Conservation (phyloP, 495 filamentous ascomycete genomes). For the Opeltia flavorubescens region DNA sequence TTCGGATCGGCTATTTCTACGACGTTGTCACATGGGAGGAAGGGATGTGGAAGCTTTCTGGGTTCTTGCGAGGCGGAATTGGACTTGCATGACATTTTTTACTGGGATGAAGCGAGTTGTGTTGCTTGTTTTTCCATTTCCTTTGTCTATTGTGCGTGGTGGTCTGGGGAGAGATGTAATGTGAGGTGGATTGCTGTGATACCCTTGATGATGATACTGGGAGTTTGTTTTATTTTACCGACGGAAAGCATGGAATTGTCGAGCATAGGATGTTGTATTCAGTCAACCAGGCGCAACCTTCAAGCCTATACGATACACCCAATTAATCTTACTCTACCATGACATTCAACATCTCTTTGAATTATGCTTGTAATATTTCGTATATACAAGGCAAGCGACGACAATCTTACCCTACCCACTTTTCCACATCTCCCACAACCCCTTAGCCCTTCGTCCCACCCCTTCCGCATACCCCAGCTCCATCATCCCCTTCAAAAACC, state of each 20-base stretch:
- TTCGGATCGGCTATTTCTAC: no score
- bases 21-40: neutral
- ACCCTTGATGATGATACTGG: neutral
- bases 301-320: no score
- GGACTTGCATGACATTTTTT: no score
- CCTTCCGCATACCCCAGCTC: conserved; percentile 48
- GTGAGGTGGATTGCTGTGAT: neutral
- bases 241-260: neutral
- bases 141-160: neutral
- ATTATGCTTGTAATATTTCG: neutral
- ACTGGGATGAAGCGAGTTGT: no score
- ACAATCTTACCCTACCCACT: conserved; percentile 1
- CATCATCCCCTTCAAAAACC: conserved; percentile 46
- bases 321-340: no score
- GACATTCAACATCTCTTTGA: no score
- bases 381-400: neutral
- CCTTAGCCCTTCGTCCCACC: conserved; percentile 30
- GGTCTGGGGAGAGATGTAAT: neutral
- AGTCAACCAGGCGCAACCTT: no score
- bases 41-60: neutral
- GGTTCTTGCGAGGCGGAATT: neutral
- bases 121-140: neutral
- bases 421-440: conserved; percentile 33
- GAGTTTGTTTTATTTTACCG: neutral
- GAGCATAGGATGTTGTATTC: neutral